phyloP scores from a whole-genome alignment of 441 rosid species.

The Jatropha podagrica region DNA sequence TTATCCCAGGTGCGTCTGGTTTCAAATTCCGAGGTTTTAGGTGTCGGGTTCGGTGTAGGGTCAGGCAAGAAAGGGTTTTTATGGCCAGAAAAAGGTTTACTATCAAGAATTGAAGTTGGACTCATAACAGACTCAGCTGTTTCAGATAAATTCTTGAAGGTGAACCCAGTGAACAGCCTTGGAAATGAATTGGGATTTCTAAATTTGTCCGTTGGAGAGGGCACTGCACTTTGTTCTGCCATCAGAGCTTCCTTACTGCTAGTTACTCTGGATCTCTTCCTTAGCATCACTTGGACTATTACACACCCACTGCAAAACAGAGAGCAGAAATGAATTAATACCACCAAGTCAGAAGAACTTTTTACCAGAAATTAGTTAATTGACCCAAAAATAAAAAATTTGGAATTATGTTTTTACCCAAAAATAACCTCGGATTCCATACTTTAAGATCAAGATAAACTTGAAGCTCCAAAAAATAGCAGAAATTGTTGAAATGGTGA shows the following conservation, averaged over 20 bases:
- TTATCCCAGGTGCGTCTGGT: constrained; percentile 43
- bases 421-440: constrained; percentile 27
- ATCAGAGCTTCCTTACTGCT: constrained; percentile 36
- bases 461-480: constrained; percentile 26
- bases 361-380: not conserved
- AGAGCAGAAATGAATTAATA: not conserved
- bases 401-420: constrained; percentile 2
- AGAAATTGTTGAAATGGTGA: constrained; percentile 18
- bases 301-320: constrained; percentile 13
- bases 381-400: not conserved
- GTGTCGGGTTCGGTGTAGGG: constrained; percentile 20
- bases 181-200: constrained; percentile 55
- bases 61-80: constrained; percentile 67
- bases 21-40: constrained; percentile 44
- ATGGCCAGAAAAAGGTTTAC: constrained; percentile 61
- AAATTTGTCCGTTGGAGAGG: constrained; percentile 34
- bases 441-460: constrained; percentile 21
- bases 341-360: not conserved
- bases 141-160: constrained; percentile 49
- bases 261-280: constrained; percentile 32
- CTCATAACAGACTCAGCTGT: constrained; percentile 54
- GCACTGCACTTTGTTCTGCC: constrained; percentile 41
- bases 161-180: constrained; percentile 55
- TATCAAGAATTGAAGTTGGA: constrained; percentile 87
- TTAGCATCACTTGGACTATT: constrained; percentile 20